A percentile compares a stretch with the other conserved stretches of the same genome.
phyloP scores from a whole-genome alignment of 2,329 filamentous ascomycete genomes.

The Microdochium bolleyi region DNA sequence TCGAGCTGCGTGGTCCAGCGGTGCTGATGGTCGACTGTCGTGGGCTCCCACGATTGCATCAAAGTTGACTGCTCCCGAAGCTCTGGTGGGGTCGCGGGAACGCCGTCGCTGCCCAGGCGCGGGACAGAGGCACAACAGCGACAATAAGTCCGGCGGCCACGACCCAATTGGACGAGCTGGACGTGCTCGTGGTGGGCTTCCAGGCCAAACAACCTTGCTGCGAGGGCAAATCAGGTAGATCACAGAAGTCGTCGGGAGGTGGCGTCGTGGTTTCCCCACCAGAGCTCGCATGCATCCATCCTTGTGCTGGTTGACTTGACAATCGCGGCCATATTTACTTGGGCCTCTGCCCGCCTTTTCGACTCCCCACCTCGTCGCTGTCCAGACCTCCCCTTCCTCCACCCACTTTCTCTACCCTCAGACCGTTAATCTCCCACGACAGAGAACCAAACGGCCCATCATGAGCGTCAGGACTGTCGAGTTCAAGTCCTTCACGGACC shows the following conservation, averaged over 20 bases:
- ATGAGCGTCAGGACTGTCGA: conserved; percentile 74
- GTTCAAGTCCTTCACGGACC: conserved; percentile 82
- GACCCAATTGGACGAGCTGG: not conserved
- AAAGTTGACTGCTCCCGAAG: not conserved
- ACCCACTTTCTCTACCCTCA: conserved; percentile 1
- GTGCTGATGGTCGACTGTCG: no score
- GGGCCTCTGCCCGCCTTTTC: conserved; percentile 1
- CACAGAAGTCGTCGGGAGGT: not conserved
- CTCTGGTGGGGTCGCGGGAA: not conserved
- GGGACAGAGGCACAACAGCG: not conserved
- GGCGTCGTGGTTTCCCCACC: not conserved
- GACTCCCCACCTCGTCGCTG: not conserved
- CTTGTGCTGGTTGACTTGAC: not conserved
- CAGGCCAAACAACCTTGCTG: not conserved
- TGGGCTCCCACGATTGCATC: not conserved
- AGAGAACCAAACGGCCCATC: conserved; percentile 5
- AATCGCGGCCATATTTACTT: not conserved
- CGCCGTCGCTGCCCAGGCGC: not conserved
- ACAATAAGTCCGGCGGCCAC: not conserved
- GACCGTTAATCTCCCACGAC: not conserved
- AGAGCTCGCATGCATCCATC: not conserved
- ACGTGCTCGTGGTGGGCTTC: not conserved
- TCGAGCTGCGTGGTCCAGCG: no score
- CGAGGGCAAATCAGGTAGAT: no score
- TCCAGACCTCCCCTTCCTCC: not conserved